Evolutionary conservation across 2,329 filamentous ascomycete species (phyloP), one percentile per base, ranked within the genome.

Genomic region (Teratosphaeria nubilosa): DNA sequence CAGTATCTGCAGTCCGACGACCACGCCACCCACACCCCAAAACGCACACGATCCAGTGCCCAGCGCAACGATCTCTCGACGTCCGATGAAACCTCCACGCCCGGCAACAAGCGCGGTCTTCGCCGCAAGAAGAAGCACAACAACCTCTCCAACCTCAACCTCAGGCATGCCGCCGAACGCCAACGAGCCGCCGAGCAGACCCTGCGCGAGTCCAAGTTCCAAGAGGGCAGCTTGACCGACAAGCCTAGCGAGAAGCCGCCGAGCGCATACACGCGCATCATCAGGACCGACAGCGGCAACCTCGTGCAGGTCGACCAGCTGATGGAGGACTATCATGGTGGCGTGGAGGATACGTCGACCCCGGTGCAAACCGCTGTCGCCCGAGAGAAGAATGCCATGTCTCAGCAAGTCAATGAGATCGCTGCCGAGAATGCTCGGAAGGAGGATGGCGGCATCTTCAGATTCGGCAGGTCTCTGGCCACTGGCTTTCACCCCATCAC

Each of bases 161-260:
- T 70, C 22, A 66, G 69, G 24, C 70, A 73, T 54, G 66, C 65
- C 31, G 69, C 70, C 9, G 41, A 65, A 56, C 56, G 64, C 50
- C 64, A 66, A 30, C 59, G 60, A 34, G 55, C 57, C 41, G 60
- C 64, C 45, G 32, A 53, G 50, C 53, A 56, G 50, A 56, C 62
- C 45, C 55, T 61, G 77, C 83, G 76, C 70, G 84, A 74, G 78
- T 95, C 81, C 67, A 86, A 75, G 57, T 87, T 87, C 64, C 73
- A 82, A 41, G 91, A 96, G 74, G 91, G 87, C 48, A 92, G 87
- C 67, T 92, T 96, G 88, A 90, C 86, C 68, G 89, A 95, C 72
- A 85, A 88, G 63, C 78, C 82, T 32, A 91, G 87, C 68, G 80
- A 83, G 59, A 82, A 79, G 59, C 90, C 90, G 30, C 88, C 88